phyloP scores from a whole-genome alignment of 2,329 filamentous ascomycete species.

The Talaromyces islandicus region DNA sequence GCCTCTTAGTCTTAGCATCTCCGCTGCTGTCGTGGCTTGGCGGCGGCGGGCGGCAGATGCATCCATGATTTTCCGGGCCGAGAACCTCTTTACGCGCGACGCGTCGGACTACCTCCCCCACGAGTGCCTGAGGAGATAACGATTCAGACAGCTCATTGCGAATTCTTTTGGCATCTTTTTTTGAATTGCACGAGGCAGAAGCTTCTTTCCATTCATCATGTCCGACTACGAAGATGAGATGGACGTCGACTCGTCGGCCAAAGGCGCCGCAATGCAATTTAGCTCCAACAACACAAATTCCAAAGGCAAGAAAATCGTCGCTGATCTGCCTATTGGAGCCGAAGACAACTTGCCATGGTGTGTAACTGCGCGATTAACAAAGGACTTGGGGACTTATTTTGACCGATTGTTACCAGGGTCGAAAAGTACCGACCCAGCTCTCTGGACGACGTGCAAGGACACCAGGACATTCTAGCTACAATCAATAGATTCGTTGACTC shows the following conservation, averaged over 20 bases:
- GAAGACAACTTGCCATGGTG: slow-evolving; percentile 93
- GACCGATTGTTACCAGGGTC: slow-evolving; percentile 54
- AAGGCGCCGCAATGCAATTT: slow-evolving; percentile 54
- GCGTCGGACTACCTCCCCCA: slow-evolving; percentile 17
- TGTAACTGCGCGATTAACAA: too few species aligned
- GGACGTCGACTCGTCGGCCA: slow-evolving; percentile 57
- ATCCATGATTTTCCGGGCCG: slow-evolving; percentile 32
- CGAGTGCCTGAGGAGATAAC: neutral
- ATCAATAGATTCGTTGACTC: slow-evolving; percentile 97
- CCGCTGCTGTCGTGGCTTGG: slow-evolving; percentile 1
- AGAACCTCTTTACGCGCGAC: slow-evolving; percentile 37
- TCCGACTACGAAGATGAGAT: slow-evolving; percentile 60
- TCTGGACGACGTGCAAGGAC: slow-evolving; percentile 87
- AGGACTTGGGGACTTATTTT: too few species aligned
- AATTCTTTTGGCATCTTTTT: neutral
- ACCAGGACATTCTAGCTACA: slow-evolving; percentile 93
- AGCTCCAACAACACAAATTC: slow-evolving; percentile 62
- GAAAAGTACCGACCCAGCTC: slow-evolving; percentile 93
- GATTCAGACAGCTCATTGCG: neutral
- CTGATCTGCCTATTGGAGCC: slow-evolving; percentile 88
- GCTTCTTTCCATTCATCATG: slow-evolving; percentile 28
- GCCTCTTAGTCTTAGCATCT: neutral
- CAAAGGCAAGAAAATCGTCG: slow-evolving; percentile 88
- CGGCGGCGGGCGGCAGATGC: slow-evolving; percentile 16
- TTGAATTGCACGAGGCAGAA: neutral